These are phyloP conservation scores for Trametes maxima DNA, from an alignment of 768 basidiomycete genomes.

Conservation along the genomic window DNA sequence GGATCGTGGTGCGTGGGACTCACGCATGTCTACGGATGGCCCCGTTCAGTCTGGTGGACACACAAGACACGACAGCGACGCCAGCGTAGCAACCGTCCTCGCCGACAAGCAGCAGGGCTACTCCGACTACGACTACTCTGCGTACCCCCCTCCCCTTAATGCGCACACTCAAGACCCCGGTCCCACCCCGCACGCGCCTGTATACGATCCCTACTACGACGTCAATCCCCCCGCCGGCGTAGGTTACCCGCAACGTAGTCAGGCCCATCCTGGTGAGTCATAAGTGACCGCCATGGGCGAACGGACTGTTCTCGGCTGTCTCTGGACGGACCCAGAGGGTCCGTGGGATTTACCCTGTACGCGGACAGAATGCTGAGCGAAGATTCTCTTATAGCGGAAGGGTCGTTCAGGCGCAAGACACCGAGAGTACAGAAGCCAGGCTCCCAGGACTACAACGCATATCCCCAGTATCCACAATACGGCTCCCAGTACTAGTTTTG, in stretches of 20 bases:
- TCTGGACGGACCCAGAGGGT: conserved; percentile 33
- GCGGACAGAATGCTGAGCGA: neutral
- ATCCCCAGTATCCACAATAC: conserved; percentile 8
- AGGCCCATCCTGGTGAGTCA: conserved; percentile 53
- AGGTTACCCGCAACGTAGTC: conserved; percentile 41
- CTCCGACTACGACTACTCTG: conserved; percentile 27
- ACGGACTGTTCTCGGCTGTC: conserved; percentile 23
- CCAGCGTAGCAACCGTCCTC: conserved; percentile 58
- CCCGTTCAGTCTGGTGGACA: conserved; percentile 34
- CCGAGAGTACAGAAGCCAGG: conserved; percentile 35
- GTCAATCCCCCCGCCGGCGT: conserved; percentile 27
- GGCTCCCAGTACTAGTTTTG: conserved; percentile 9
- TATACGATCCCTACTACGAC: conserved; percentile 33
- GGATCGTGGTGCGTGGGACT: conserved; percentile 72
- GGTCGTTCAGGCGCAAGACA: conserved; percentile 46
- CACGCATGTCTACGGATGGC: conserved; percentile 51
- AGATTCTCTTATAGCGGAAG: conserved; percentile 40
- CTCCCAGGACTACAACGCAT: conserved; percentile 24
- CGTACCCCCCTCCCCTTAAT: conserved; percentile 29
- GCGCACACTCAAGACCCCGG: conserved; percentile 44
- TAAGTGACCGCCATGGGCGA: conserved; percentile 21
- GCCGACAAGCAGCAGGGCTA: conserved; percentile 42
- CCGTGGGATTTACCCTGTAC: conserved; percentile 21
- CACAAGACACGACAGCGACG: conserved; percentile 50
- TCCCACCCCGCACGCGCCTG: conserved; percentile 37